Evolutionary conservation across 78 protist genomes (phyloP), one percentile per base, ranked within the genome.

Genomic region (Dictyostelium brefeldianum): DNA sequence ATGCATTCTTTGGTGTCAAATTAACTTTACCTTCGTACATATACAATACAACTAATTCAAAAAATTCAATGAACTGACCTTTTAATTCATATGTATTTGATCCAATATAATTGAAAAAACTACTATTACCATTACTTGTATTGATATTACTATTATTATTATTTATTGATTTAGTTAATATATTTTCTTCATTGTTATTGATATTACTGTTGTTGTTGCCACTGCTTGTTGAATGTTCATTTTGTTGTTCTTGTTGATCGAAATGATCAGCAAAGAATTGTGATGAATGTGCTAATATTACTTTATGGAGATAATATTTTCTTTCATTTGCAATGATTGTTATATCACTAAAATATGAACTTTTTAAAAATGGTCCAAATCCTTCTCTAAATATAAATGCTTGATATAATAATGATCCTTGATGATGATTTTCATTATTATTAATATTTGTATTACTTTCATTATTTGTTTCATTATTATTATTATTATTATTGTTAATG

Each of bases 281-380:
- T 20, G 95, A 91, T 17, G 90, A 91, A 69, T 91, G 83, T 1
- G 90, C 81, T 12, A 91, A 67, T 14, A 91, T 91, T 4, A 91
- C 95, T 22, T 81, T 84, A 67, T 91, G 95, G 4, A 91, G 74
- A 69, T 73, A 80, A 67, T 81, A 81, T 53, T 50, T 31, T 47
- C 51, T 83, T 31, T 73, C 84, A 31, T 81, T 67, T 14, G 89
- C 81, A 6, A 62, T 29, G 11, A 91, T 51, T 0, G 83, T 81
- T 0, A 91, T 57, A 36, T 91, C 95, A 64, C 91, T 83, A 51
- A 91, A 91, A 10, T 62, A 71, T 8, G 54, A 78, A 14, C 67
- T 64, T 57, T 78, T 79, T 14, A 91, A 27, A 48, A 73, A 91
- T 25, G 81, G 25, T 14, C 81, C 83, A 54, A 91, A 91, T 10